phyloP scores from a whole-genome alignment of 441 rosid species.

The Populus hybrid region DNA sequence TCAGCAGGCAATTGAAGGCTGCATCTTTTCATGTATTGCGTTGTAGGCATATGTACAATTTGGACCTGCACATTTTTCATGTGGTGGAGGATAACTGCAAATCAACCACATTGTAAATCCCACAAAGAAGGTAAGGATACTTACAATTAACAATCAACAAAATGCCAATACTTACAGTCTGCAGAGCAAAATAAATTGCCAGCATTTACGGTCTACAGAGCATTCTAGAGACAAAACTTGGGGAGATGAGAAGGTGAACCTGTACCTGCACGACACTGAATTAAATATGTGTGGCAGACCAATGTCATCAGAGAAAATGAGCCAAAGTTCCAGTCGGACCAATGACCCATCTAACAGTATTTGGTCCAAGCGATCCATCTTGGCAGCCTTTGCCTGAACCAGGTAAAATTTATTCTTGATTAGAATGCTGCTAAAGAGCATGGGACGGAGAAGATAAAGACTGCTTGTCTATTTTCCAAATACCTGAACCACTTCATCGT shows the following conservation, averaged over 20 bases:
- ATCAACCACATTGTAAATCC: slow-evolving; percentile 7
- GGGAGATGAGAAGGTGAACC: slow-evolving; percentile 2
- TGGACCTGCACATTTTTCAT: slow-evolving; percentile 87
- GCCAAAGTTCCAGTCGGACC: slow-evolving; percentile 69
- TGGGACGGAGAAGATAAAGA: not conserved
- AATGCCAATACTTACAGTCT: not conserved
- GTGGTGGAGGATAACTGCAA: slow-evolving; percentile 85
- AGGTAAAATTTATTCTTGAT: slow-evolving; percentile 9
- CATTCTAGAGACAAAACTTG: not conserved
- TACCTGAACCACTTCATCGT: slow-evolving; percentile 67
- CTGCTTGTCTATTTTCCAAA: not conserved
- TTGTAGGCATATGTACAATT: slow-evolving; percentile 70
- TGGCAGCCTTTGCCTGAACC: slow-evolving; percentile 64
- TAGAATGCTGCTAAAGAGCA: slow-evolving; percentile 12
- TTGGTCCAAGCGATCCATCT: slow-evolving; percentile 40
- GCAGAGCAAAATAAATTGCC: not conserved
- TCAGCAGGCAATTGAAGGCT: slow-evolving; percentile 38
- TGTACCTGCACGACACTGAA: slow-evolving; percentile 52
- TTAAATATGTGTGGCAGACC: slow-evolving; percentile 74
- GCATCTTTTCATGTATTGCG: slow-evolving; percentile 56
- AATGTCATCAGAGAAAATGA: slow-evolving; percentile 66
- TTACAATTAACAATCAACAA: not conserved
- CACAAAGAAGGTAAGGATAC: not conserved
- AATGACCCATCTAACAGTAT: slow-evolving; percentile 57
- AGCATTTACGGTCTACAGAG: not conserved